Percentiles rank a stretch among this genome's conserved stretches.
Evolutionary conservation across 371 early-diverging fungal genomes (phyloP).

Genomic region (Lichtheimia ornata): DNA sequence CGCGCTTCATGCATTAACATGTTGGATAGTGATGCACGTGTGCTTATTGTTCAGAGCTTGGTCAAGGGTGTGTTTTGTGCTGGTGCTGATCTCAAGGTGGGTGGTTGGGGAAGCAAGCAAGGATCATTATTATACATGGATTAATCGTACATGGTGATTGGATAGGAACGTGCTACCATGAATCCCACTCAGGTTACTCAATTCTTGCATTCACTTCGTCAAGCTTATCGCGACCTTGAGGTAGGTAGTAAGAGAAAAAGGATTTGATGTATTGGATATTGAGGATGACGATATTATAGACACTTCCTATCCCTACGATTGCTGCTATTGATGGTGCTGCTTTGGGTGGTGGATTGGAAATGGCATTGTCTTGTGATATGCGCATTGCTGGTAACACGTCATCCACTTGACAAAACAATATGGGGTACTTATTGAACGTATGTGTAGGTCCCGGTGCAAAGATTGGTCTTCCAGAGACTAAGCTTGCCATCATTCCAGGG

Average conservation of each 20-base stretch:
- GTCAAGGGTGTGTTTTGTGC: conserved; percentile 93
- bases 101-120: neutral
- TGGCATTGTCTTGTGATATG: conserved; percentile 92
- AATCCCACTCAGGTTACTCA: conserved; percentile 75
- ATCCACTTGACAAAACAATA: too few species aligned
- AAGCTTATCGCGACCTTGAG: conserved; percentile 85
- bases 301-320: conserved; percentile 92
- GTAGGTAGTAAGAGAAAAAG: conserved; percentile 26
- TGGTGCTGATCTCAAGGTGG: conserved; percentile 94
- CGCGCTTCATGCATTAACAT: neutral
- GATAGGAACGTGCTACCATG: conserved; percentile 91
- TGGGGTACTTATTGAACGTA: neutral
- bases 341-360: conserved; percentile 93
- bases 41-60: conserved; percentile 78
- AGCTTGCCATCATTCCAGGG: conserved; percentile 97
- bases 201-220: conserved; percentile 80
- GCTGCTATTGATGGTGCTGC: conserved; percentile 95
- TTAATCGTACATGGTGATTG: neutral
- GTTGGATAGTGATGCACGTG: conserved; percentile 62
- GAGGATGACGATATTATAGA: conserved; percentile 34
- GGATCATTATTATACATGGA: too few species aligned
- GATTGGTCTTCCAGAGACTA: conserved; percentile 93
- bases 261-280: neutral
- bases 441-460: conserved; percentile 60
- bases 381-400: conserved; percentile 75